Evolutionary conservation across 1,139 yeast genomes (phyloP).

Genomic region (Trichomonascaceae sp.): DNA sequence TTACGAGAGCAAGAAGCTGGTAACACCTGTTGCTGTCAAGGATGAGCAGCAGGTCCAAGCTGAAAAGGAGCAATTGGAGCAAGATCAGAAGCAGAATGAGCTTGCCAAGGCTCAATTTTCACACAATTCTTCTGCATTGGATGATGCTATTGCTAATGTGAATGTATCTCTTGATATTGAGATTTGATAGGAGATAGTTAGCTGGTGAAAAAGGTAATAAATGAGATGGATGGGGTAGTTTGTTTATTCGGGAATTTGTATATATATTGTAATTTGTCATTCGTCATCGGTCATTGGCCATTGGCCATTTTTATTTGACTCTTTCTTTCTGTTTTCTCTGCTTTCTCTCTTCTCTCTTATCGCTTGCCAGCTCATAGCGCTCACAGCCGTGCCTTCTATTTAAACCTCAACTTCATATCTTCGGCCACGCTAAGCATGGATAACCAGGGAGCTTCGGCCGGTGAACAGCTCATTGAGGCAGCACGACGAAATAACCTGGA

Average conservation of each 20-base stretch:
- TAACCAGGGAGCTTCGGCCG: slow-evolving; percentile 63
- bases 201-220: neutral
- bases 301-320: too few species aligned
- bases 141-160: slow-evolving; percentile 41
- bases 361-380: neutral
- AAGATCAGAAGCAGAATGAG: slow-evolving; percentile 27
- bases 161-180: slow-evolving; percentile 42
- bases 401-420: neutral
- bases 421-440: slow-evolving; percentile 13
- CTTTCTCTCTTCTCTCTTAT: neutral
- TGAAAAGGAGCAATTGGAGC: slow-evolving; percentile 18
- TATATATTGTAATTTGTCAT: neutral
- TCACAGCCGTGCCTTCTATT: neutral
- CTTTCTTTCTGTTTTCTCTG: neutral
- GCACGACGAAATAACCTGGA: slow-evolving; percentile 86
- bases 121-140: slow-evolving; percentile 28
- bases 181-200: slow-evolving; percentile 18
- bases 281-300: too few species aligned
- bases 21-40: slow-evolving; percentile 27
- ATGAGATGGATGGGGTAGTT: neutral
- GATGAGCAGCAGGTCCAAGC: slow-evolving; percentile 39
- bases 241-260: too few species aligned
- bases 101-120: slow-evolving; percentile 19
- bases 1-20: slow-evolving; percentile 40
- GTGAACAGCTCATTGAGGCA: slow-evolving; percentile 80